phyloP scores from a whole-genome alignment of 163 green algal species.

The Botryococcus braunii region DNA sequence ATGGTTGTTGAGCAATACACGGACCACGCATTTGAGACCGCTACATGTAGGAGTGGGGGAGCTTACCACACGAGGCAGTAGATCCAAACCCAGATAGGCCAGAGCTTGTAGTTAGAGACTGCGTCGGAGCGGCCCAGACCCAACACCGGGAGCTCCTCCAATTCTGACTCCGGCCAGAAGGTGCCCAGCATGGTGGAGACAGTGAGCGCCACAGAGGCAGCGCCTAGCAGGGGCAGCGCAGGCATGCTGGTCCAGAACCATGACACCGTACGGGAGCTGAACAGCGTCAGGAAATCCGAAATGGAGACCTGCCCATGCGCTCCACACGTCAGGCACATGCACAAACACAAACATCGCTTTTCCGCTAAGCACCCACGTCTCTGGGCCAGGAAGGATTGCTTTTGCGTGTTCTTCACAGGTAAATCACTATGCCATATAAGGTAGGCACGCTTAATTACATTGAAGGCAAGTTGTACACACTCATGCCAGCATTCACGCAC shows the following conservation, averaged over 20 bases:
- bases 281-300: conserved; percentile 82
- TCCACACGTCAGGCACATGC: too few species aligned
- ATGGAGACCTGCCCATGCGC: conserved; percentile 50
- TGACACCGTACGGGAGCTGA: conserved; percentile 62
- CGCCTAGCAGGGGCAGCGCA: conserved; percentile 42
- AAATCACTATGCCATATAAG: too few species aligned
- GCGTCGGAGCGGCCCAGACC: conserved; percentile 25
- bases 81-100: conserved; percentile 69
- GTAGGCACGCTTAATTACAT: too few species aligned
- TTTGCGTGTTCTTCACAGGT: too few species aligned
- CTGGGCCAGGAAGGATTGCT: too few species aligned
- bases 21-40: too few species aligned
- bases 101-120: conserved; percentile 59
- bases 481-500: too few species aligned
- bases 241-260: conserved; percentile 60
- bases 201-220: conserved; percentile 38
- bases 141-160: conserved; percentile 10
- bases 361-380: too few species aligned
- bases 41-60: neutral
- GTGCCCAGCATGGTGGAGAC: conserved; percentile 64
- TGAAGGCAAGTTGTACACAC: too few species aligned
- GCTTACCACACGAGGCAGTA: conserved; percentile 66
- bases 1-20: too few species aligned
- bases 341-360: too few species aligned
- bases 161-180: conserved; percentile 42